These are phyloP conservation scores for Russula dissimulans DNA, from an alignment of 768 basidiomycete species.

Conservation along the genomic window DNA sequence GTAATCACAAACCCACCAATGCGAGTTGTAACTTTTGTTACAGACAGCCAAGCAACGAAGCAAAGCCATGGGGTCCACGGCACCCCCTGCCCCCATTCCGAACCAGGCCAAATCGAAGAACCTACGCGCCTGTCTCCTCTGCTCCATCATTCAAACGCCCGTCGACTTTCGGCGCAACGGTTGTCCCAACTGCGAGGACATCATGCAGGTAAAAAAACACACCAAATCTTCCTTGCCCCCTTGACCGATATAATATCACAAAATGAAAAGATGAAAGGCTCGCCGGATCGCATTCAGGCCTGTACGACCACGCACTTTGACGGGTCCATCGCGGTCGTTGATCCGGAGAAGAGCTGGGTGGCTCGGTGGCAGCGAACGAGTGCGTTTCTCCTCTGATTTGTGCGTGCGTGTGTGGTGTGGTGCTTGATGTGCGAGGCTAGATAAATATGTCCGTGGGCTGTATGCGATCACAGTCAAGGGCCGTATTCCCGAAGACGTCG, in stretches of 20 bases:
- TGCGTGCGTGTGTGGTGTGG: not conserved
- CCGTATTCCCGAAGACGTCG: constrained; percentile 76
- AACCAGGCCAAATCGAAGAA: constrained; percentile 56
- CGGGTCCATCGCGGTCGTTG: constrained; percentile 80
- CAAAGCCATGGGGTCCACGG: constrained; percentile 1
- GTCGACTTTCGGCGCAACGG: constrained; percentile 77
- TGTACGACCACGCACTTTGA: constrained; percentile 94
- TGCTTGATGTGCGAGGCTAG: constrained; percentile 32
- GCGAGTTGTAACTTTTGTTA: too few relatives aligned
- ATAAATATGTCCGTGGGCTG: constrained; percentile 84
- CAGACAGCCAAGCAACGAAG: too few relatives aligned
- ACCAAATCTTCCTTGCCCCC: not conserved
- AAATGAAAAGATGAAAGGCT: constrained; percentile 68
- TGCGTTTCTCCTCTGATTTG: constrained; percentile 31
- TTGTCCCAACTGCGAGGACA: constrained; percentile 96
- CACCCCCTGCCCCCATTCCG: constrained; percentile 37
- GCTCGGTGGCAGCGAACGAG: constrained; percentile 93
- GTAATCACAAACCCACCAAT: not conserved
- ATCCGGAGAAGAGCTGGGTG: constrained; percentile 89
- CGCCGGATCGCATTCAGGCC: constrained; percentile 66
- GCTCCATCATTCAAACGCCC: constrained; percentile 81
- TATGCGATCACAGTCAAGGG: constrained; percentile 90
- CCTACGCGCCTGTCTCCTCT: constrained; percentile 86
- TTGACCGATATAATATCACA: not conserved
- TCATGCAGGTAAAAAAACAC: constrained; percentile 62